Base-by-base conservation (phyloP, 1,284 basidiomycete genomes). In the Ustilago hordei region DNA sequence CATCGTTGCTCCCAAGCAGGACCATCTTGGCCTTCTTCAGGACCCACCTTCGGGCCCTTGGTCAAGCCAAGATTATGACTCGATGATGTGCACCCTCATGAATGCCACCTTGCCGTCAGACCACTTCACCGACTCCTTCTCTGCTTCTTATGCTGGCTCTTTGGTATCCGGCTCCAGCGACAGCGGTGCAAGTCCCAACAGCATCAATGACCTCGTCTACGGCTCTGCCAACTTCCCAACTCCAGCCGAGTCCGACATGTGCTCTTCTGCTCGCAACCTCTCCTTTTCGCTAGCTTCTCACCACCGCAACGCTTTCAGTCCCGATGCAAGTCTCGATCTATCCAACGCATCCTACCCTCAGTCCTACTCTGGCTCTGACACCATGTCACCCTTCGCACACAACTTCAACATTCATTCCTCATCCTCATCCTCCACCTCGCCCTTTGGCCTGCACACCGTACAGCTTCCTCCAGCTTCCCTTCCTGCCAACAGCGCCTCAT, bases 141-240 rank as follows among this genome's bases (percentile, higher is more conserved):
- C 74, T 3, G 63, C 62, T 19, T 77, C 74, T 3, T 66, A 77
- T 35, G 64, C 73, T 2, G 68, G 68, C 55, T 77, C 75, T 11
- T 70, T 61, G n/a, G 60, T 77, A n/a, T 77, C 75, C 3, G 67
- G 67, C 36, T 67, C 67, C 43, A 77, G 75, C 61, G 74, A 73
- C 52, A 80, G 70, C 58, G 70, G 75, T 23, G 72, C 79, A 17
- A 76, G 77, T 32, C 78, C 75, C 0, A 41, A 64, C 54, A 77
- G 71, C 65, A 71, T 81, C 68, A 78, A 81, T 38, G 80, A 80
- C 60, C 78, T 81, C 59, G 70, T 81, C 43, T 70, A 77, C 52
- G 78, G 75, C 28, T 60, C 61, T 43, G 57, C 63, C 67, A 67
- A 54, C 55, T 80, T 75, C 34, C 69, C 72, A 3, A 78, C 78